Evolutionary conservation across 164 flowering plant species (phyloP).

Genomic region (Chimonanthus salicifolius): DNA sequence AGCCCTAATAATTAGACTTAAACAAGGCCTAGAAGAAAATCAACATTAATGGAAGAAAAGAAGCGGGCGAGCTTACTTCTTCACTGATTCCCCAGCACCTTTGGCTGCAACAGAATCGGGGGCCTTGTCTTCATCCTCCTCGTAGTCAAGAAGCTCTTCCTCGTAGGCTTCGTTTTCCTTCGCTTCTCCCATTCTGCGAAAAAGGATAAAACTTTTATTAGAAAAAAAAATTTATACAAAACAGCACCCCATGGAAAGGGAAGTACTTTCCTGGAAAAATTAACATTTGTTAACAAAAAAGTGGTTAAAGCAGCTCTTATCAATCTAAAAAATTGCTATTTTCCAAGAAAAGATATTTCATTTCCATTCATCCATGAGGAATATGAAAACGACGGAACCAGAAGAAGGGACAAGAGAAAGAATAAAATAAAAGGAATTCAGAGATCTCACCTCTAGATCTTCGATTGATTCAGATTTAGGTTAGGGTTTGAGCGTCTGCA

Average conservation of each 20-base stretch:
- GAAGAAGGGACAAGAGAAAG: background rate
- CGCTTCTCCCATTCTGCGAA: constrained; percentile 55
- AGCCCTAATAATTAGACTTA: no score
- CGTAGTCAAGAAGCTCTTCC: constrained; percentile 98
- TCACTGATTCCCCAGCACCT: constrained; percentile 65
- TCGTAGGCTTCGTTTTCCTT: constrained; percentile 79
- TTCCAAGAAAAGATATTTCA: no score
- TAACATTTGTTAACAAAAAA: no score
- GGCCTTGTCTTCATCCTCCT: constrained; percentile 88
- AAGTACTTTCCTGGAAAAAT: no score
- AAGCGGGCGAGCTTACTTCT: constrained; percentile 49
- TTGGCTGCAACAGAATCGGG: constrained; percentile 59
- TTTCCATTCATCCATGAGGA: background rate
- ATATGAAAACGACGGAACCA: background rate
- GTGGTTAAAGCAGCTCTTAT: no score
- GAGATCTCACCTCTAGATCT: background rate
- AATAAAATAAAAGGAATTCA: background rate
- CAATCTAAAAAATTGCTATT: no score
- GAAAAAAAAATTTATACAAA: no score
- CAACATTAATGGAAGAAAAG: background rate
- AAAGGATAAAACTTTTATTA: background rate
- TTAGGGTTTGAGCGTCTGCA: background rate
- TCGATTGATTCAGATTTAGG: background rate
- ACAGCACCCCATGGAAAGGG: no score
- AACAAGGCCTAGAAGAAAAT: no score